phyloP scores from a whole-genome alignment of 352 stramenopile species.

The Saprolegnia parasitica region DNA sequence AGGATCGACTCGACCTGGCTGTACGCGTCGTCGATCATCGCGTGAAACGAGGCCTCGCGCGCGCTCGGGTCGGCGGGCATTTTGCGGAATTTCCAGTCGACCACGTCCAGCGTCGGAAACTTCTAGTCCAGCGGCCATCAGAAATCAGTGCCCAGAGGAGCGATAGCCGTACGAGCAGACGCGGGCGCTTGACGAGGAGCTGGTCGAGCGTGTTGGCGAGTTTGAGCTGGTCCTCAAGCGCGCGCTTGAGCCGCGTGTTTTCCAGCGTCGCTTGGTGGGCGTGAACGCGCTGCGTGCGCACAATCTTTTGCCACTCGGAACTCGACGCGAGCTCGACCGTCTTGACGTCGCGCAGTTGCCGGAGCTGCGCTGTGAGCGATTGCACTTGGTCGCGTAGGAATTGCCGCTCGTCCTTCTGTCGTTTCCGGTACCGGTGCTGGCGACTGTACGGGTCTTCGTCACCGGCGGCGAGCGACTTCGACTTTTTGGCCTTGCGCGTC shows the following conservation, averaged over 20 bases:
- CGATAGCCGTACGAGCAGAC: background rate
- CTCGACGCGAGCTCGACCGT: background rate
- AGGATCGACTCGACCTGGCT: background rate
- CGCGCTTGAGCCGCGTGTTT: slow-evolving; percentile 23
- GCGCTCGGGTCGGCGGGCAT: background rate
- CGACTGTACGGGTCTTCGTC: slow-evolving; percentile 1
- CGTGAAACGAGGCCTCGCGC: background rate
- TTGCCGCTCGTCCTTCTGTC: slow-evolving; percentile 23
- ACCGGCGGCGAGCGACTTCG: too few relatives aligned
- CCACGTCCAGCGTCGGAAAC: slow-evolving; percentile 4
- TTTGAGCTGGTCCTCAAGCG: slow-evolving; percentile 26
- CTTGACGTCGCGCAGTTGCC: slow-evolving; percentile 18
- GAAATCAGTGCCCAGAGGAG: background rate
- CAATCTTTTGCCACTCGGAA: slow-evolving; percentile 25
- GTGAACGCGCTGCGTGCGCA: slow-evolving; percentile 4
- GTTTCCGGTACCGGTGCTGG: slow-evolving; percentile 14
- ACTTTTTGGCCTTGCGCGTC: background rate
- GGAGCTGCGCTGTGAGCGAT: slow-evolving; percentile 5
- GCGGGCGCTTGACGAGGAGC: background rate
- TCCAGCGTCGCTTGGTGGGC: slow-evolving; percentile 9
- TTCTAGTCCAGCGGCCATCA: background rate
- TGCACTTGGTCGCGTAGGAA: slow-evolving; percentile 18
- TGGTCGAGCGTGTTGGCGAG: slow-evolving; percentile 21
- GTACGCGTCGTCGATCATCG: background rate
- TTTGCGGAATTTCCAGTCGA: slow-evolving; percentile 11